Percentiles rank a stretch among this genome's conserved stretches.
Evolutionary conservation across 441 rosid genomes (phyloP).

Genomic region (Pelargonium cotyledonis): DNA sequence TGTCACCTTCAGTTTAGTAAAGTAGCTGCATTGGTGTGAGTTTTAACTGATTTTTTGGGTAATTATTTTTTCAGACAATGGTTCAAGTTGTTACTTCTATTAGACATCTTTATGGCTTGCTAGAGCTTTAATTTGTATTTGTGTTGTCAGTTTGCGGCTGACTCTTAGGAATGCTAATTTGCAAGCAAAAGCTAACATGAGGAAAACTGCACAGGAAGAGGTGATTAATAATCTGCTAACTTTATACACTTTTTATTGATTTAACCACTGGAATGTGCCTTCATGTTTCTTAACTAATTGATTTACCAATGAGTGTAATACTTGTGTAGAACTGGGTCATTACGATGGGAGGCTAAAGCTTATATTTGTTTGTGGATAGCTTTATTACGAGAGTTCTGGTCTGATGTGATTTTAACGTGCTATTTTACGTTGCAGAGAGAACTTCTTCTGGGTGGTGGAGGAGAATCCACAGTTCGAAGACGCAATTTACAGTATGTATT

Average conservation of each 20-base stretch:
- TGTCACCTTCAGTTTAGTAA: not conserved
- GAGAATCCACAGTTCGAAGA: conserved; percentile 81
- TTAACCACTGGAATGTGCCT: not conserved
- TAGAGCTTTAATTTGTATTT: not conserved
- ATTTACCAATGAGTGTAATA: not conserved
- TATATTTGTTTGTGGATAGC: not conserved
- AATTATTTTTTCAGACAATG: not conserved
- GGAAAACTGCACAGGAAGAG: conserved; percentile 81
- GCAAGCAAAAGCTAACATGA: conserved; percentile 82
- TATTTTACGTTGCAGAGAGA: conserved; percentile 53
- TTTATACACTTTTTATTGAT: conserved; percentile 4
- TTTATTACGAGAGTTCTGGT: not conserved
- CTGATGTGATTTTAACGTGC: not conserved
- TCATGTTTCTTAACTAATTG: not conserved
- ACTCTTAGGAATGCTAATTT: conserved; percentile 77
- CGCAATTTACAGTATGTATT: conserved; percentile 76
- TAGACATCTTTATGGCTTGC: not conserved
- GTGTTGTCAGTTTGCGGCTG: conserved; percentile 48
- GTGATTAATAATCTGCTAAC: conserved; percentile 23
- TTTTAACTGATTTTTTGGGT: not conserved
- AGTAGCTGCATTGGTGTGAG: not conserved
- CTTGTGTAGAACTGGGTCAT: not conserved
- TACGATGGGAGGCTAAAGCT: not conserved
- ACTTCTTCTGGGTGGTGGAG: conserved; percentile 91
- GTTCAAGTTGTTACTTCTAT: not conserved